Evolutionary conservation across 1,284 basidiomycete genomes (phyloP).

Genomic region (Termitomyces sp.): DNA sequence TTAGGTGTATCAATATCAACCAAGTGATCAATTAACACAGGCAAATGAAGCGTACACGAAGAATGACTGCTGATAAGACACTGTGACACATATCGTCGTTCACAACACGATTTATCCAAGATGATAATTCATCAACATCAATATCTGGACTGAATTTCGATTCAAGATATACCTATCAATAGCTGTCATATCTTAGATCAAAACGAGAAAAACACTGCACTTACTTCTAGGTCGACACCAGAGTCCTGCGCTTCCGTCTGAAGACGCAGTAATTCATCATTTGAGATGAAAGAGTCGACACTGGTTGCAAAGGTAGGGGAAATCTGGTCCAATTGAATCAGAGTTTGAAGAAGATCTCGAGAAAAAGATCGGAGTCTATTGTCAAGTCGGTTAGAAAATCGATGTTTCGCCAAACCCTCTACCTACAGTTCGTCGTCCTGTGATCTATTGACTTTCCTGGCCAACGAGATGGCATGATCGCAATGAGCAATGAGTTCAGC

Average conservation of each 20-base stretch:
- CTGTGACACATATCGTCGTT: conserved; percentile 56
- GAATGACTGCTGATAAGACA: conserved; percentile 50
- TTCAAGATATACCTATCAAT: conserved; percentile 51
- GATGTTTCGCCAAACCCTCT: background rate
- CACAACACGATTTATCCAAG: conserved; percentile 53
- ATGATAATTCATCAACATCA: conserved; percentile 42
- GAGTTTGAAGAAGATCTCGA: conserved; percentile 55
- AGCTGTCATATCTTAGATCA: conserved; percentile 1
- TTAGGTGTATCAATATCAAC: background rate
- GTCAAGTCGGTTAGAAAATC: conserved; percentile 6
- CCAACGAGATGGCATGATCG: conserved; percentile 36
- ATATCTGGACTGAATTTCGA: conserved; percentile 53
- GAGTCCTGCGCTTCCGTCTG: conserved; percentile 54
- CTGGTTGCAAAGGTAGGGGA: conserved; percentile 45
- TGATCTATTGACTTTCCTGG: conserved; percentile 10
- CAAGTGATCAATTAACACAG: background rate
- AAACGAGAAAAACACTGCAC: background rate
- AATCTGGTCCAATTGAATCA: conserved; percentile 50
- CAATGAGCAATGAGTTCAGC: conserved; percentile 46
- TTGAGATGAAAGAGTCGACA: conserved; percentile 45
- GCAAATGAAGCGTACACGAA: conserved; percentile 40
- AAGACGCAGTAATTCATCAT: conserved; percentile 43
- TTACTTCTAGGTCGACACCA: conserved; percentile 50
- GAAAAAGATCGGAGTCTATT: conserved; percentile 43
- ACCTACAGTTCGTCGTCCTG: conserved; percentile 26